These are phyloP conservation scores for Elongisporangium anandrum DNA, from an alignment of 352 stramenopile species.

Conservation along the genomic window DNA sequence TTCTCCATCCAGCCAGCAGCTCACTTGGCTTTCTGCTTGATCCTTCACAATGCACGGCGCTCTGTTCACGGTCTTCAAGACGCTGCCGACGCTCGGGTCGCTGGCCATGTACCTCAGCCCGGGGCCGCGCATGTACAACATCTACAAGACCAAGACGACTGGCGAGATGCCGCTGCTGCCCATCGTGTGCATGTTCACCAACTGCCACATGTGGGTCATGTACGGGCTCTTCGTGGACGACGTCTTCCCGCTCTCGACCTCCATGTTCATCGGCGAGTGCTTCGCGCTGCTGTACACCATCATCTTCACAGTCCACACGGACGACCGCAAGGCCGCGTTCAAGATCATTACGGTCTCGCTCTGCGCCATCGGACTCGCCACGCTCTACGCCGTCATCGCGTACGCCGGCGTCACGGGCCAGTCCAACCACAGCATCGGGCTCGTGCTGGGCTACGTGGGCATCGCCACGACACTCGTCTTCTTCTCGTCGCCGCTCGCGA, in stretches of 20 bases:
- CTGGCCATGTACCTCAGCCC: neutral
- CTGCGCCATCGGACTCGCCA: neutral
- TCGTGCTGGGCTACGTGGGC: conserved; percentile 20
- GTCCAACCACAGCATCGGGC: conserved; percentile 20
- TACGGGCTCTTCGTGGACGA: conserved; percentile 35
- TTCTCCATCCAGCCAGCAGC: too few species aligned
- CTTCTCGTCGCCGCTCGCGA: conserved; percentile 30
- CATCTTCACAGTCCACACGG: conserved; percentile 14
- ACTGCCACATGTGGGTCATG: conserved; percentile 14
- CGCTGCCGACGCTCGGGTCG: too few species aligned
- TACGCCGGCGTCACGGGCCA: conserved; percentile 21
- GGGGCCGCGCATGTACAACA: neutral
- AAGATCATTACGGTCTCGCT: conserved; percentile 4
- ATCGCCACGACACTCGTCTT: conserved; percentile 18
- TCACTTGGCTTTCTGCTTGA: conserved; percentile 3
- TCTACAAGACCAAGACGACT: conserved; percentile 5
- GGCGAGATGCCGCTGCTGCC: conserved; percentile 8
- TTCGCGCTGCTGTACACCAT: conserved; percentile 26
- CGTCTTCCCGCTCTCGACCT: conserved; percentile 41
- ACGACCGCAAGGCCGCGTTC: conserved; percentile 14
- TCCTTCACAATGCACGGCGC: too few species aligned
- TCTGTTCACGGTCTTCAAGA: too few species aligned
- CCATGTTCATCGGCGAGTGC: conserved; percentile 29
- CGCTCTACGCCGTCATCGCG: conserved; percentile 18
- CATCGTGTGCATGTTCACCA: conserved; percentile 3